Evolutionary conservation across 2,329 filamentous ascomycete species (phyloP), one percentile per base, ranked within the genome.

Genomic region (Penicillium verrucosum): DNA sequence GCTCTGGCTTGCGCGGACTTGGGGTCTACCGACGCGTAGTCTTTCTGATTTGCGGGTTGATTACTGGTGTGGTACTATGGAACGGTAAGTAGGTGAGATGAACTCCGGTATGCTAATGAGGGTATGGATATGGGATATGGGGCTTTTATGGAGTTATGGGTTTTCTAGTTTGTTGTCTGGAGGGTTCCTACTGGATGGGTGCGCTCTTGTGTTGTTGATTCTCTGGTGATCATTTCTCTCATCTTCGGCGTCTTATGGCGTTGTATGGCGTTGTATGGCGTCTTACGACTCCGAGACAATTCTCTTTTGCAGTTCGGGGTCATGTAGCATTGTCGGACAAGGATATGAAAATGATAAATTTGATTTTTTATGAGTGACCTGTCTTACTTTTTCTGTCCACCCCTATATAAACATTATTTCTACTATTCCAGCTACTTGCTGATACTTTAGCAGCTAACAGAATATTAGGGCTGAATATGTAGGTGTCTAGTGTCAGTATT

Each of bases 1-100:
- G 23, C 78, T 89, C 47, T 89, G 84, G 83, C 69, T 87, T 49
- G 75, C 77, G 18, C 75, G 73, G 55, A 68, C 71, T 21, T 77
- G 74, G 73, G 75, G 76, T 0, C 56, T 75, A 42, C 68, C 69
- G 21, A 65, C 68, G 3, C 65, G 67, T 16, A 69, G 60, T 50
- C 55, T 75, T 27, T 61, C 67, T 5, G 72, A 72, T 36, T 65
- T 72, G 60, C 66, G 66, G 27, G 57, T 71, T 44, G 68, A 72
- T 32, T 69, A 63, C 14, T 61, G 53, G 60, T 62, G 47, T 37
- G 58, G 63, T 5, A 55, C 50, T 41, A 6, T 60, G 48, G 62
- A 66, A n/a, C 52, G 53, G 32, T 65, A 41, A 51, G 42, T 46
- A 5, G 21, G 27, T 36, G 38, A 12, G 12, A 12, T 27, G 40